Conservation (phyloP, 2,329 filamentous ascomycete species). For the Huntiella decipiens region DNA sequence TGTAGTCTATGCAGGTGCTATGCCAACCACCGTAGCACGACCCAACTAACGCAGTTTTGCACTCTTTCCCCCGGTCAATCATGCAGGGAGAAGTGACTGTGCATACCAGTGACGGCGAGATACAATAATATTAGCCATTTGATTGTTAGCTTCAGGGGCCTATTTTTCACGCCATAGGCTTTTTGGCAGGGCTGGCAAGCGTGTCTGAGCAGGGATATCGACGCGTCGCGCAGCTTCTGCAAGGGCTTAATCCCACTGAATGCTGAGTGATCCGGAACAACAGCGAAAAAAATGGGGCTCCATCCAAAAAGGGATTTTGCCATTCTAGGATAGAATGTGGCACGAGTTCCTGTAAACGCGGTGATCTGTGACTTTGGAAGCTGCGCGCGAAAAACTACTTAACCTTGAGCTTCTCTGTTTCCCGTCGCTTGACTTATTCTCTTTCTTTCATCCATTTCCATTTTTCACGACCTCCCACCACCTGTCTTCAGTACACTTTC, state of each 20-base stretch:
- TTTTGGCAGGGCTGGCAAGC: too few species aligned
- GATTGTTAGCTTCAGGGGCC: too few species aligned
- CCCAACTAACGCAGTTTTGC: background rate
- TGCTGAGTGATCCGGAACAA: slow-evolving; percentile 6
- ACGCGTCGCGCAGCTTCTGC: background rate
- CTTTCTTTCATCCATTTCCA: slow-evolving; percentile 16
- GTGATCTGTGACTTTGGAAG: slow-evolving; percentile 32
- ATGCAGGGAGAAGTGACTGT: slow-evolving; percentile 2
- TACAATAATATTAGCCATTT: too few species aligned
- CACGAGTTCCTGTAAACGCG: slow-evolving; percentile 1
- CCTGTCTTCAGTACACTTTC: background rate
- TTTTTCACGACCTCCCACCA: slow-evolving; percentile 12
- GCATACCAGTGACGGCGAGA: too few species aligned
- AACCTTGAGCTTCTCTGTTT: slow-evolving; percentile 29
- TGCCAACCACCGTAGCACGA: background rate
- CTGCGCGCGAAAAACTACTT: slow-evolving; percentile 36
- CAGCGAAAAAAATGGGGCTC: slow-evolving; percentile 7
- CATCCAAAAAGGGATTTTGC: slow-evolving; percentile 14
- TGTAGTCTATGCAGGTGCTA: background rate
- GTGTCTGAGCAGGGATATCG: background rate
- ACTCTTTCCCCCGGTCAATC: slow-evolving; percentile 1
- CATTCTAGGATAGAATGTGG: slow-evolving; percentile 14
- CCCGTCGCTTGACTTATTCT: background rate
- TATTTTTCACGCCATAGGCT: too few species aligned
- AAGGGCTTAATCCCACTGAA: slow-evolving; percentile 2